Evolutionary conservation across 208 protist species (phyloP).

Genomic region (Acanthamoeba divionensis): DNA sequence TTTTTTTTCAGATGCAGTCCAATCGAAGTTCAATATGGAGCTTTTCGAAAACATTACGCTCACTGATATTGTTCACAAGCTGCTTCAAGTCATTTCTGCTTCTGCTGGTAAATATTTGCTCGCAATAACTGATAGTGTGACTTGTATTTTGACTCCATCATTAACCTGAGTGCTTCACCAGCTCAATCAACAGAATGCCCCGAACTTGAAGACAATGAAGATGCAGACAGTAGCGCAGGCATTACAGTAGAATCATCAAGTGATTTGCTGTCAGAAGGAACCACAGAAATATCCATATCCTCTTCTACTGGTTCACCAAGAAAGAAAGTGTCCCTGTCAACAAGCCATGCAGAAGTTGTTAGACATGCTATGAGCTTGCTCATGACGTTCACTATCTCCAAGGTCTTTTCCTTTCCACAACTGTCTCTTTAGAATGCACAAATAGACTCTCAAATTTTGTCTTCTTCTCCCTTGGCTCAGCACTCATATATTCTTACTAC

Average conservation of each 20-base stretch:
- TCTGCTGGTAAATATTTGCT: neutral
- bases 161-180: neutral
- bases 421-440: neutral
- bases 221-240: neutral
- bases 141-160: neutral
- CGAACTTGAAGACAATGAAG: neutral
- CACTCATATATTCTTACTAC: neutral
- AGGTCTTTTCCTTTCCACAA: neutral
- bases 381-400: constrained; percentile 11
- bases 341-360: neutral
- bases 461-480: neutral
- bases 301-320: neutral
- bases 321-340: too few species aligned
- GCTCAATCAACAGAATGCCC: neutral
- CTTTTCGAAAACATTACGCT: constrained; percentile 35
- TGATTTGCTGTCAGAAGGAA: neutral
- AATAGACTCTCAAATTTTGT: neutral
- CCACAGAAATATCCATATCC: neutral
- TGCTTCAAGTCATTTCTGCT: neutral
- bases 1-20: neutral
- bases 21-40: neutral
- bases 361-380: neutral
- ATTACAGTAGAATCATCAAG: neutral
- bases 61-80: constrained; percentile 28
- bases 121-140: neutral